Percentiles rank a stretch among this genome's conserved stretches.
These are phyloP conservation scores for Pythium folliculosum DNA, from an alignment of 352 stramenopile genomes.

Conservation along the genomic window DNA sequence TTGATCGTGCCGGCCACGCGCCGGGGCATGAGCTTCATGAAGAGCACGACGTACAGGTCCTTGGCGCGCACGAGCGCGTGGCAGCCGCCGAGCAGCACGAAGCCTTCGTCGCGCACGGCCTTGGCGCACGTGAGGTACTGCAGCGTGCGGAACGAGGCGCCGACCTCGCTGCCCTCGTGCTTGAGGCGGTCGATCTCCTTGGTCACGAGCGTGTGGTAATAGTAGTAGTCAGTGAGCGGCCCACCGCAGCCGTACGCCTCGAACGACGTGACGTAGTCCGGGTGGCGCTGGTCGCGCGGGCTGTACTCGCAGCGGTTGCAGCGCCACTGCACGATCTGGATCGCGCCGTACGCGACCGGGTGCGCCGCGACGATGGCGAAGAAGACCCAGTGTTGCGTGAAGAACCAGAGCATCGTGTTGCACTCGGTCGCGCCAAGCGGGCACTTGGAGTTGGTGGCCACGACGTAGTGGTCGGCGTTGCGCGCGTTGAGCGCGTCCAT, in stretches of 20 bases:
- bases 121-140: conserved; percentile 39
- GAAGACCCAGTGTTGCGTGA: conserved; percentile 37
- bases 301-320: conserved; percentile 36
- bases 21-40: conserved; percentile 35
- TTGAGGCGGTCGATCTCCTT: conserved; percentile 10
- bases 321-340: conserved; percentile 40
- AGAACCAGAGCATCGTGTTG: conserved; percentile 22
- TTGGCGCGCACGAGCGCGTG: conserved; percentile 40
- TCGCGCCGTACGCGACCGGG: conserved; percentile 34
- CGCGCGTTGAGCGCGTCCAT: conserved; percentile 31
- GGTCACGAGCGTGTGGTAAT: conserved; percentile 41
- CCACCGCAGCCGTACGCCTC: conserved; percentile 38
- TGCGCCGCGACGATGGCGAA: conserved; percentile 33
- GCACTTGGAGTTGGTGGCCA: conserved; percentile 26
- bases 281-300: conserved; percentile 24
- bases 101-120: conserved; percentile 38
- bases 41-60: conserved; percentile 38
- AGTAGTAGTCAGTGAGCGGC: conserved; percentile 40
- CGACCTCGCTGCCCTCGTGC: neutral
- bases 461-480: conserved; percentile 29
- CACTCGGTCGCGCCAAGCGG: conserved; percentile 31
- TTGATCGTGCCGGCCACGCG: conserved; percentile 35
- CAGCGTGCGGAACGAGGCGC: conserved; percentile 1
- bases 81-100: conserved; percentile 37
- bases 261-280: conserved; percentile 36